phyloP scores from a whole-genome alignment of 148 eudicot species.

The Rhododendron vialii region DNA sequence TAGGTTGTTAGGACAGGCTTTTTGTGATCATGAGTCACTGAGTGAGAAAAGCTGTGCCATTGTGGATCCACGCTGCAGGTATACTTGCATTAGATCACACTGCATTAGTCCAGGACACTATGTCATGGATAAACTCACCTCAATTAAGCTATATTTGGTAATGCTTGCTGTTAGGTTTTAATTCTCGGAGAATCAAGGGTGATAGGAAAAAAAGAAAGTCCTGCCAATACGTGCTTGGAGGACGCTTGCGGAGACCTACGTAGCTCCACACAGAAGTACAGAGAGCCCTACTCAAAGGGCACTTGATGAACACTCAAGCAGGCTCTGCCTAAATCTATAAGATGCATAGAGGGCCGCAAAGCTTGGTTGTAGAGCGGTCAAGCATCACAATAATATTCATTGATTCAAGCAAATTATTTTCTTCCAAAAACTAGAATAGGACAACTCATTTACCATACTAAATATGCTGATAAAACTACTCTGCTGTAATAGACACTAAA shows the following conservation, averaged over 20 bases:
- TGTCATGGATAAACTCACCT: background rate
- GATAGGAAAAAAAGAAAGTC: background rate
- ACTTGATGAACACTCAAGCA: background rate
- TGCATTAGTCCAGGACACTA: background rate
- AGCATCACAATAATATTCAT: background rate
- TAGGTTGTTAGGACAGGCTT: background rate
- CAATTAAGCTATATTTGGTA: background rate
- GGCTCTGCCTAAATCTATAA: background rate
- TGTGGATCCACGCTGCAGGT: background rate
- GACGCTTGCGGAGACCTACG: background rate
- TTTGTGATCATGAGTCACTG: background rate
- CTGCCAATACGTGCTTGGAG: background rate
- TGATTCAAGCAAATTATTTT: background rate
- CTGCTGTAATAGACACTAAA: background rate
- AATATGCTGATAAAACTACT: background rate
- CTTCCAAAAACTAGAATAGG: background rate
- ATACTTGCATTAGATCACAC: background rate
- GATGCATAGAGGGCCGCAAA: background rate
- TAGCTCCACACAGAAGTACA: background rate
- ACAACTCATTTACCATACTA: background rate
- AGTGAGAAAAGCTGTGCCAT: background rate
- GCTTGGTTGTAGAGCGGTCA: background rate
- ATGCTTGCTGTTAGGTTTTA: background rate
- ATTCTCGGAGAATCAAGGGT: background rate
- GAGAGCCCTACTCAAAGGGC: background rate